Evolutionary conservation across 2,329 filamentous ascomycete genomes (phyloP).

Genomic region (Chaetomium sp.): DNA sequence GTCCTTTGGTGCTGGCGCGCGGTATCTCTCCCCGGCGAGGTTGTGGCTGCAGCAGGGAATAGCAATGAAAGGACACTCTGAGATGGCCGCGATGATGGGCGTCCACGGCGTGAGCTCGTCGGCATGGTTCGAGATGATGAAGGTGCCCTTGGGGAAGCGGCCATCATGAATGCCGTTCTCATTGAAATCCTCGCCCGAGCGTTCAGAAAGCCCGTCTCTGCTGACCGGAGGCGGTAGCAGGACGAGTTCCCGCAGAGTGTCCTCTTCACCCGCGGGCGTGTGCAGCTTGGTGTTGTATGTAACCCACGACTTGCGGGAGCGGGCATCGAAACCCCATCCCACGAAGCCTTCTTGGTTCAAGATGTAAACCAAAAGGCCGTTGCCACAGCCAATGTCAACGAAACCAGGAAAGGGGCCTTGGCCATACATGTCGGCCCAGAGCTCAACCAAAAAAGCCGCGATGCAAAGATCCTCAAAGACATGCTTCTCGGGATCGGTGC

Average conservation of each 20-base stretch:
- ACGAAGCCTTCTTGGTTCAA: conserved; percentile 76
- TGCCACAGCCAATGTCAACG: conserved; percentile 94
- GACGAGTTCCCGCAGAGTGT: conserved; percentile 50
- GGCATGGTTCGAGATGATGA: conserved; percentile 95
- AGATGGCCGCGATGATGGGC: conserved; percentile 78
- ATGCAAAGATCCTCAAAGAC: conserved; percentile 94
- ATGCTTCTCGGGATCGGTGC: conserved; percentile 85
- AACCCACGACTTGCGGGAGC: conserved; percentile 81
- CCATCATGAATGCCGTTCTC: conserved; percentile 56
- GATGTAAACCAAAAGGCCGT: conserved; percentile 85
- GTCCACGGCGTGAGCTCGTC: conserved; percentile 98
- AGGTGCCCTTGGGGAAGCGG: conserved; percentile 71
- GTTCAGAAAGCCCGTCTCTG: conserved; percentile 24
- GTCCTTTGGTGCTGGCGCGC: conserved; percentile 62
- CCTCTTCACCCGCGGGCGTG: conserved; percentile 24
- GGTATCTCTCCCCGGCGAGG: conserved; percentile 72
- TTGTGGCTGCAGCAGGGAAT: conserved; percentile 96
- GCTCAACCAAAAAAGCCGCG: conserved; percentile 86
- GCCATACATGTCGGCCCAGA: conserved; percentile 84
- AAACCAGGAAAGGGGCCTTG: conserved; percentile 73
- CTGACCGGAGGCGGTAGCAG: conserved; percentile 51
- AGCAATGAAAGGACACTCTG: conserved; percentile 78
- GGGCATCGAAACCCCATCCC: conserved; percentile 91
- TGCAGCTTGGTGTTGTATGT: conserved; percentile 59
- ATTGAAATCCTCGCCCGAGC: conserved; percentile 27